Base-by-base conservation (phyloP, 1,284 basidiomycete genomes). In the Sphaerobolus stellatus region DNA sequence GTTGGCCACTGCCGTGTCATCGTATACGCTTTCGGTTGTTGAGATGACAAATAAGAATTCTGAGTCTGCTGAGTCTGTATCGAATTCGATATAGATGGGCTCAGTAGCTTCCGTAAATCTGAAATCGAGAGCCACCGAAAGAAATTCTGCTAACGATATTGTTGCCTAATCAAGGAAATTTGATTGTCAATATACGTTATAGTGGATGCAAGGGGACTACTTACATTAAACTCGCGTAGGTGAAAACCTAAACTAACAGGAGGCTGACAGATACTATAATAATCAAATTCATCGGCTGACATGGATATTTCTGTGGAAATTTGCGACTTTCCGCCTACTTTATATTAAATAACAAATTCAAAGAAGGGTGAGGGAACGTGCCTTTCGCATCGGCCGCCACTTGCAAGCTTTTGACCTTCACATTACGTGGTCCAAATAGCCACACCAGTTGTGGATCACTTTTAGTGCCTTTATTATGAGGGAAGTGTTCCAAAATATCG, bases 401-500 rank as follows among this genome's bases (percentile, higher is more conserved):
- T 61, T 89, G 86, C 8, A 83, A 71, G 62, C 82, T 90, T 61
- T 80, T 84, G 27, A 92, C 75, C 29, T 76, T 72, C 2, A 92
- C 83, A 45, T 90, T 84, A 1, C 73, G 68, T 36, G 83, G 78
- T 20, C 74, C 77, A 64, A 92, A 91, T 28, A 71, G 80, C 89
- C 90, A 92, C 3, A 88, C 77, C 9, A 92, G 76, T 62, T 89
- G 85, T 20, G 88, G 86, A 61, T 92, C 89, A 20, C 75, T 79
- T 63, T 83, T 87, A 27, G 71, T 66, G 5, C 81, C 79, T 60
- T 78, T 83, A 7, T 80, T 71, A 20, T 79, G 69, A 0, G 86
- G 82, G 58, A 92, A 92, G 64, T 90, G 88, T 43, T 91, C 89
- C n/a, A 90, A 78, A 66, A 92, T 82, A 61, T 89, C 86, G 64